Evolutionary conservation across 2,329 filamentous ascomycete species (phyloP).

Genomic region (Penicillium sp.): DNA sequence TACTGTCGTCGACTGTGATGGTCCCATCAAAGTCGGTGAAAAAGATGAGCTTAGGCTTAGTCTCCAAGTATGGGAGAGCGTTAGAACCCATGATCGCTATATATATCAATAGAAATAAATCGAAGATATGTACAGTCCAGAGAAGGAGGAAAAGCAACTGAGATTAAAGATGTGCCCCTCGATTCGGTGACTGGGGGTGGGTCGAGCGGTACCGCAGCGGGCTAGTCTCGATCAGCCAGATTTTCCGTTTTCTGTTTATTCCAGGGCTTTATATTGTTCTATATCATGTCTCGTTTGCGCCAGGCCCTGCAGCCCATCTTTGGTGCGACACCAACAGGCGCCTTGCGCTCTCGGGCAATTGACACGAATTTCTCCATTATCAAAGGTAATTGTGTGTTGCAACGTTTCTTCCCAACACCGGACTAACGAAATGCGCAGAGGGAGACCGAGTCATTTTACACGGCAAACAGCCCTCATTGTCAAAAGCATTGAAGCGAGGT

Average conservation of each 20-base stretch:
- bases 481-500: conserved; percentile 35
- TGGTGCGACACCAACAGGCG: conserved; percentile 18
- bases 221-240: conserved; percentile 6
- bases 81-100: conserved; percentile 24
- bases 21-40: conserved; percentile 99
- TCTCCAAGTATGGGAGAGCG: conserved; percentile 36
- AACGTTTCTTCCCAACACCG: neutral
- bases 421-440: conserved; percentile 26
- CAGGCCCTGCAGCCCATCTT: conserved; percentile 27
- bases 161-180: conserved; percentile 6
- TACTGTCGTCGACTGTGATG: conserved; percentile 66
- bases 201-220: conserved; percentile 9
- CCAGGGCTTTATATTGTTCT: neutral
- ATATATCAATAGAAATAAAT: neutral
- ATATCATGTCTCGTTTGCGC: conserved; percentile 30
- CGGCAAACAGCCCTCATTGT: conserved; percentile 34
- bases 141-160: conserved; percentile 1
- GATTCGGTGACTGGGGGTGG: conserved; percentile 10
- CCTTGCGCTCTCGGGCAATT: conserved; percentile 23
- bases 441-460: conserved; percentile 38
- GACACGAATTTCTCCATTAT: conserved; percentile 35
- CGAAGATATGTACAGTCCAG: neutral
- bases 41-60: conserved; percentile 82
- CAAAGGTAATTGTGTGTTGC: conserved; percentile 22
- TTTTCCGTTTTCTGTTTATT: conserved; percentile 9